A percentile compares a stretch with the other conserved stretches of the same genome.
Conservation (phyloP, 2,329 filamentous ascomycete genomes). For the Phyllosticta citriasiana region DNA sequence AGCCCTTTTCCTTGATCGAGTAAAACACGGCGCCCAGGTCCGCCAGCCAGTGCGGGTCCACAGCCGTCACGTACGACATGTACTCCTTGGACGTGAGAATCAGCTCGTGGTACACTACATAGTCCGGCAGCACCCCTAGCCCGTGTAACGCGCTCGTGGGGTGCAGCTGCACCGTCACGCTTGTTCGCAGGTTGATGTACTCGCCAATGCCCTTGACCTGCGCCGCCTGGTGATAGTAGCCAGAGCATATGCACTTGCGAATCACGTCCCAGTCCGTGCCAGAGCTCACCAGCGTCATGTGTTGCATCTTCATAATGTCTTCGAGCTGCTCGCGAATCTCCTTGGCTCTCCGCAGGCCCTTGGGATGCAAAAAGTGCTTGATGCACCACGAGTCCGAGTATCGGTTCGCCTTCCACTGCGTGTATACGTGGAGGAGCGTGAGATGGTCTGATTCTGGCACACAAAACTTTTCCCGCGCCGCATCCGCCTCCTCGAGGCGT, state of each 20-base stretch:
- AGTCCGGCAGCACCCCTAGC: constrained; percentile 86
- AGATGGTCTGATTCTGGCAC: constrained; percentile 96
- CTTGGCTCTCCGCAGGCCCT: constrained; percentile 79
- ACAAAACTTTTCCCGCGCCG: constrained; percentile 94
- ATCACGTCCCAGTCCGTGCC: constrained; percentile 97
- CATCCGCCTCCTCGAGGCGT: constrained; percentile 89
- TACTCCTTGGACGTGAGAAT: constrained; percentile 96
- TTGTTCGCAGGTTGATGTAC: constrained; percentile 92
- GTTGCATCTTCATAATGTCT: constrained; percentile 90
- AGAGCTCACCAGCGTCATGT: constrained; percentile 77
- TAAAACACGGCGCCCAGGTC: constrained; percentile 97
- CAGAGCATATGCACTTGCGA: constrained; percentile 91
- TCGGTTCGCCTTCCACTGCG: constrained; percentile 87
- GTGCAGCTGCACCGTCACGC: constrained; percentile 87
- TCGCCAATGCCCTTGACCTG: constrained; percentile 94
- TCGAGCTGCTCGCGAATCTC: constrained; percentile 89
- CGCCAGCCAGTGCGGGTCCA: constrained; percentile 94
- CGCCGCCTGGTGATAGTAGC: constrained; percentile 96
- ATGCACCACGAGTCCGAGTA: constrained; percentile 86
- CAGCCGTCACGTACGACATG: constrained; percentile 92
- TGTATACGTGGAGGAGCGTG: constrained; percentile 90
- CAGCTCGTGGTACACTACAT: constrained; percentile 95
- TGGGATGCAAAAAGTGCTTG: constrained; percentile 90
- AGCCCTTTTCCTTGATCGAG: constrained; percentile 94
- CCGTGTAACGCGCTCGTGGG: constrained; percentile 91